phyloP scores from a whole-genome alignment of 257 asterid genomes.

The Galeopsis tetrahit region DNA sequence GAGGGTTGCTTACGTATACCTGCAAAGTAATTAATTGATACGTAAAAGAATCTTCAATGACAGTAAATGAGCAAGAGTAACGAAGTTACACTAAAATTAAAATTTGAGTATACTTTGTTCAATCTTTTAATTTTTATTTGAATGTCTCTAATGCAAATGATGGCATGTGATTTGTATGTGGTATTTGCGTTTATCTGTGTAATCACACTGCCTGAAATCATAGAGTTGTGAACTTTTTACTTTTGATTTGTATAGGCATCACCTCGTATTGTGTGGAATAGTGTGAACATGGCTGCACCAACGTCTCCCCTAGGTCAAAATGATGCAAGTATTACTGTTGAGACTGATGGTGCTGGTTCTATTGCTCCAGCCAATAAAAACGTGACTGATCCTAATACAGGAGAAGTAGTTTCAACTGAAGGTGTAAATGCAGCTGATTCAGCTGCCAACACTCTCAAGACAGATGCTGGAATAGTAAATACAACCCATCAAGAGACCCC shows the following conservation, averaged over 20 bases:
- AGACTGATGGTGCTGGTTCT: slow-evolving; percentile 40
- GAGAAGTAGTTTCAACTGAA: slow-evolving; percentile 31
- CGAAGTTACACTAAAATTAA: no score
- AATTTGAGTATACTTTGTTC: no score
- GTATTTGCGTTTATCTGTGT: not conserved
- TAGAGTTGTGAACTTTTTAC: not conserved
- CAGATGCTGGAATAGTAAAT: slow-evolving; percentile 40
- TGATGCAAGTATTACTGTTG: slow-evolving; percentile 35
- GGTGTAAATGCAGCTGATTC: slow-evolving; percentile 31
- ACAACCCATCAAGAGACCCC: slow-evolving; percentile 46
- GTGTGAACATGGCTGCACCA: slow-evolving; percentile 38
- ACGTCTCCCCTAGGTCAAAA: slow-evolving; percentile 34
- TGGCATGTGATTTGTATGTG: not conserved
- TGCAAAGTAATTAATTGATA: no score
- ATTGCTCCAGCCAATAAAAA: slow-evolving; percentile 34
- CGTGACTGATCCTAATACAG: slow-evolving; percentile 28
- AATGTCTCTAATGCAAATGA: not conserved
- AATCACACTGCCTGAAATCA: slow-evolving; percentile 11
- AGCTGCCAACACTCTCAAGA: slow-evolving; percentile 36
- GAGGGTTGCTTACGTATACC: no score
- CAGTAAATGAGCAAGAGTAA: no score
- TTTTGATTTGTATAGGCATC: slow-evolving; percentile 19
- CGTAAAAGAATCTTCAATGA: no score
- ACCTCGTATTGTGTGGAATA: slow-evolving; percentile 40
- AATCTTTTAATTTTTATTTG: no score